phyloP scores from a whole-genome alignment of 495 filamentous ascomycete genomes.

The Glonium stellatum region DNA sequence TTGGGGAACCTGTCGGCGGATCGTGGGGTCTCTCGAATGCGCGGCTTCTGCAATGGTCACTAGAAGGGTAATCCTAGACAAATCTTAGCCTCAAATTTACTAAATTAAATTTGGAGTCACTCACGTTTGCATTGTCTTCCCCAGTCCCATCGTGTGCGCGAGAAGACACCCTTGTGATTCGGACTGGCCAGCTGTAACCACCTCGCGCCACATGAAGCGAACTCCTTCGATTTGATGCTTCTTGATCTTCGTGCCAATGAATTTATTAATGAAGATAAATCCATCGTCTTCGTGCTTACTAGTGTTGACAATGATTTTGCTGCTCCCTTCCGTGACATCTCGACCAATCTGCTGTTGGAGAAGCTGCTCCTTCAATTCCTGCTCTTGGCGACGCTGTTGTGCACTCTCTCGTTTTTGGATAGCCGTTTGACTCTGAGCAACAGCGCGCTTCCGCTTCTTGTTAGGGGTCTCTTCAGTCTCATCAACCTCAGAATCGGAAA shows the following conservation, averaged over 20 bases:
- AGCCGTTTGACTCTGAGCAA: slow-evolving; percentile 9
- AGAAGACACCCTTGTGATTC: slow-evolving; percentile 68
- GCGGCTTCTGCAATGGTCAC: slow-evolving; percentile 63
- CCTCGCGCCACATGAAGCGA: slow-evolving; percentile 83
- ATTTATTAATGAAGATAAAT: slow-evolving; percentile 46
- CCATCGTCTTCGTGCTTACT: slow-evolving; percentile 52
- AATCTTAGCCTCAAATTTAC: neutral
- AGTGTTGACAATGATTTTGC: slow-evolving; percentile 61
- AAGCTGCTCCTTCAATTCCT: slow-evolving; percentile 40
- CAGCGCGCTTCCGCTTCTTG: slow-evolving; percentile 17
- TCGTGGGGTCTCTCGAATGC: slow-evolving; percentile 46
- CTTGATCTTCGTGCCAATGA: slow-evolving; percentile 47
- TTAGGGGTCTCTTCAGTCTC: slow-evolving; percentile 2
- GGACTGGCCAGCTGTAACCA: slow-evolving; percentile 49
- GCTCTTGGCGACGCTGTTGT: neutral
- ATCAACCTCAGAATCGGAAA: neutral
- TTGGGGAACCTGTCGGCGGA: slow-evolving; percentile 60
- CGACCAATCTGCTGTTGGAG: slow-evolving; percentile 37
- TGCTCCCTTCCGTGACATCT: slow-evolving; percentile 29
- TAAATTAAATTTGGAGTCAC: slow-evolving; percentile 24
- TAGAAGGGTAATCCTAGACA: slow-evolving; percentile 60
- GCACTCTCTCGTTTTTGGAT: slow-evolving; percentile 3
- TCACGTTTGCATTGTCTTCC: slow-evolving; percentile 84
- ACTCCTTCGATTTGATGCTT: slow-evolving; percentile 63
- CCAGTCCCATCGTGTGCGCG: slow-evolving; percentile 88